phyloP scores from a whole-genome alignment of 495 filamentous ascomycete genomes.

The Tuber microsphaerosporum region DNA sequence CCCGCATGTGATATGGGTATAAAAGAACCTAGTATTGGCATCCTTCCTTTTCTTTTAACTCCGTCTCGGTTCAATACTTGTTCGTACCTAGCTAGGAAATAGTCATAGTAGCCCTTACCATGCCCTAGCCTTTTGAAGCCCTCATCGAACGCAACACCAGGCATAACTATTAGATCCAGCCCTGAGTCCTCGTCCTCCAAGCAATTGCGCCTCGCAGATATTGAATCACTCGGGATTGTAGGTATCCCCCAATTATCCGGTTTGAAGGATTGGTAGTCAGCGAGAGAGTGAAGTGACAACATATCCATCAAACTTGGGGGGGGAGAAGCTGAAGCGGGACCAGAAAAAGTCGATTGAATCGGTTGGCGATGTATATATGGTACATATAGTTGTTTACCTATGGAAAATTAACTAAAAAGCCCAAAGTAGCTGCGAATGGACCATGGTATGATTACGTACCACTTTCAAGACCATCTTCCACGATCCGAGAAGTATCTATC shows the following conservation, averaged over 20 bases:
- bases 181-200: slow-evolving; percentile 55
- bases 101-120: slow-evolving; percentile 95
- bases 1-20: neutral
- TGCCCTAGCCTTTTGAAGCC: slow-evolving; percentile 75
- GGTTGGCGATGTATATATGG: slow-evolving; percentile 70
- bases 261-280: slow-evolving; percentile 67
- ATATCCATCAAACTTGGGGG: slow-evolving; percentile 80
- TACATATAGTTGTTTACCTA: slow-evolving; percentile 72
- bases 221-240: slow-evolving; percentile 57
- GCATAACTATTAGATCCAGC: slow-evolving; percentile 82
- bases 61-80: slow-evolving; percentile 45
- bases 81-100: slow-evolving; percentile 70
- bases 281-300: slow-evolving; percentile 64
- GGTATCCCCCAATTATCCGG: slow-evolving; percentile 91
- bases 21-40: slow-evolving; percentile 49
- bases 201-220: slow-evolving; percentile 59
- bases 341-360: slow-evolving; percentile 32
- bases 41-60: slow-evolving; percentile 45
- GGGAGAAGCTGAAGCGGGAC: slow-evolving; percentile 38
- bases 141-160: slow-evolving; percentile 84
- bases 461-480: slow-evolving; percentile 64
- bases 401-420: neutral
- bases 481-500: slow-evolving; percentile 70
- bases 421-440: neutral
- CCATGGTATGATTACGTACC: slow-evolving; percentile 42